Base-by-base conservation (phyloP, 1,284 basidiomycete species). In the Cryptococcus sp. region DNA sequence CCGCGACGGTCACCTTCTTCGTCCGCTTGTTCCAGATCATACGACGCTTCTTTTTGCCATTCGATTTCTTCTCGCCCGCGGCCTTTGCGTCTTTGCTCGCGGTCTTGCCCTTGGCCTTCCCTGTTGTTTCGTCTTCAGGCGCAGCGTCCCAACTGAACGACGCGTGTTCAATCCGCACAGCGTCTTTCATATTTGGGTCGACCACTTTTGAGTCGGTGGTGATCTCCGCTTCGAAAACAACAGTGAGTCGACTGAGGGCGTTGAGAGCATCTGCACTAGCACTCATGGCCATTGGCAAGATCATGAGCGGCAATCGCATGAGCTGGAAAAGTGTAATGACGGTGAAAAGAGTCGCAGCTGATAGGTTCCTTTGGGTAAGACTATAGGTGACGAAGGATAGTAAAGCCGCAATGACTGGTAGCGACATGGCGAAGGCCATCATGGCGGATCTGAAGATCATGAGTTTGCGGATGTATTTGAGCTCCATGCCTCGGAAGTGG, bases 311-410 rank as follows among this genome's bases (percentile, higher is more conserved):
- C 64, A 80, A 72, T 35, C 78, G 60, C 63, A 75, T 75, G 46
- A 79, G 67, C 60, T 78, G 87, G 83, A 95, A 95, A 19, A 94
- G 81, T 0, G 88, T 86, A 47, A 96, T 80, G 16, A 89, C 89
- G 35, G 92, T 83, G 75, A 95, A 95, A 65, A 94, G 85, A 47
- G 74, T 77, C 8, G 77, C 76, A 2, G 80, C 69, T 55, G 88
- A 79, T 52, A 93, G 82, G 0, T 79, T 62, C 71, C 93, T 87
- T 1, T 88, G 86, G 0, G 85, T 83, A 13, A 85, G 78, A 1
- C 86, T 85, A 76, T 94, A 95, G 1, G 88, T 87, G 57, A 94
- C 82, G 70, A 97, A 95, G 0, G 91, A 85, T 30, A 96, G 69
- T 19, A 97, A 90, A 11, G 90, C 87, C 0, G 91, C 91, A 23